These are phyloP conservation scores for Zopfia rhizophila DNA, from an alignment of 2,329 filamentous ascomycete species.

Conservation along the genomic window DNA sequence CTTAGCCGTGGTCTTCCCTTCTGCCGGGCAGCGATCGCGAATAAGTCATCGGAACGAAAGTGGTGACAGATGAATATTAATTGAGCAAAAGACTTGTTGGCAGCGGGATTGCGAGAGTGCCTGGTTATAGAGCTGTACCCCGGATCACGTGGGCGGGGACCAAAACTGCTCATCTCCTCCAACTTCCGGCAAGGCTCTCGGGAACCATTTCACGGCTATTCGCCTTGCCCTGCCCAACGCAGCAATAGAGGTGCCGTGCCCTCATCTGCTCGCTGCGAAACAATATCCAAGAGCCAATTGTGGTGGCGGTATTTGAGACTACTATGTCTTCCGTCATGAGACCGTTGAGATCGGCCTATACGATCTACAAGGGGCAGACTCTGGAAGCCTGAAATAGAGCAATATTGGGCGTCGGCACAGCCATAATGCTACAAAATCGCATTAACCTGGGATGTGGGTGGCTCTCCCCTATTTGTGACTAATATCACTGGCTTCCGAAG, in stretches of 20 bases:
- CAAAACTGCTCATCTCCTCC: no score
- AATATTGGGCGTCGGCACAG: no score
- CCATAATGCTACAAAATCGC: no score
- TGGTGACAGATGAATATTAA: slow-evolving; percentile 14
- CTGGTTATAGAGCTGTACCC: slow-evolving; percentile 17
- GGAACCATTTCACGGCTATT: no score
- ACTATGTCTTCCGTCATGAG: background rate
- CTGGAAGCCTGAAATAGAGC: background rate
- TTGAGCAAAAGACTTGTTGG: slow-evolving; percentile 12
- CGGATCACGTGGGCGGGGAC: slow-evolving; percentile 18
- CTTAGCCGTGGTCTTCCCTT: slow-evolving; percentile 18
- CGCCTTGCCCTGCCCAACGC: no score
- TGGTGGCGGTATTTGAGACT: background rate
- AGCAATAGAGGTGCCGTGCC: no score
- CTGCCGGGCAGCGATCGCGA: slow-evolving; percentile 19
- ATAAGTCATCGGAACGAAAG: slow-evolving; percentile 6
- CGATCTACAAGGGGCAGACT: slow-evolving; percentile 2
- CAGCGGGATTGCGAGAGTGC: background rate
- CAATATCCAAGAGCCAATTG: no score
- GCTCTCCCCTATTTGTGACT: no score
- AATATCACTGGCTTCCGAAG: no score
- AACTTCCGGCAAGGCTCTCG: slow-evolving; percentile 1
- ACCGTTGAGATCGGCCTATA: slow-evolving; percentile 3
- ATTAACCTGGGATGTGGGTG: no score
- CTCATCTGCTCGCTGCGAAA: no score